Evolutionary conservation across 192 early-diverging fungal species (phyloP), one percentile per base, ranked within the genome.

Genomic region (Backusella tuberculispora): DNA sequence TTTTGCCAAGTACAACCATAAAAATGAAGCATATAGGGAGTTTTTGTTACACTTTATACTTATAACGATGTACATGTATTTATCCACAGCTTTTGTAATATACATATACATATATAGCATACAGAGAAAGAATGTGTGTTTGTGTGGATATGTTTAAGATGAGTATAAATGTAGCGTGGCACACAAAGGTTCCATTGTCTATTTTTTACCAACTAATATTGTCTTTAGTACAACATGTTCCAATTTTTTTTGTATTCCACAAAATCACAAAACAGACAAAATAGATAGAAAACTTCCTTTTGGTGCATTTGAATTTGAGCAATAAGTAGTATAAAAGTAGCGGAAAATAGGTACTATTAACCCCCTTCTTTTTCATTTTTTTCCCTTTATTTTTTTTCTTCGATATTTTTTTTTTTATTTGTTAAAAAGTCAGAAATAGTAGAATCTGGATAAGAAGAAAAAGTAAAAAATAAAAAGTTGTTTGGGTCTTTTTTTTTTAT

Each of bases 151-250:
- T 34, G 29, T 34, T 34, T 34, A 34, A 34, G 2, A 34, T 34
- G 29, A 34, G 2, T 34, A 34, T 24, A 26, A 26, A 60, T 60
- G 0, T 60, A 26, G 21, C 21, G 53, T 60, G 24, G 53, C 53
- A 60, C 53, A 60, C 26, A 13, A 60, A 56, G 26, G 26, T 26
- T 9, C 21, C 53, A 60, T 26, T 60, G 19, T 60, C 53, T 60
- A 60, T 60, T 60, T 60, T 26, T 60, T 60, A 60, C 53, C 53
- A 60, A 26, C 21, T 12, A 60, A 60, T 60, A 34, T 60, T 60
- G 53, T 13, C 21, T 60, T 60, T 60, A 24, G 53, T 60, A 60
- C 21, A 10, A 60, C 53, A 60, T 60, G 53, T 60, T 8, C 12
- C 24, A 60, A 19, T 60, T 60, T 60, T 9, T 56, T 56, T 19